Evolutionary conservation across 2,329 filamentous ascomycete species (phyloP), one percentile per base, ranked within the genome.

Genomic region (Phaeosphaeriaceae sp.): DNA sequence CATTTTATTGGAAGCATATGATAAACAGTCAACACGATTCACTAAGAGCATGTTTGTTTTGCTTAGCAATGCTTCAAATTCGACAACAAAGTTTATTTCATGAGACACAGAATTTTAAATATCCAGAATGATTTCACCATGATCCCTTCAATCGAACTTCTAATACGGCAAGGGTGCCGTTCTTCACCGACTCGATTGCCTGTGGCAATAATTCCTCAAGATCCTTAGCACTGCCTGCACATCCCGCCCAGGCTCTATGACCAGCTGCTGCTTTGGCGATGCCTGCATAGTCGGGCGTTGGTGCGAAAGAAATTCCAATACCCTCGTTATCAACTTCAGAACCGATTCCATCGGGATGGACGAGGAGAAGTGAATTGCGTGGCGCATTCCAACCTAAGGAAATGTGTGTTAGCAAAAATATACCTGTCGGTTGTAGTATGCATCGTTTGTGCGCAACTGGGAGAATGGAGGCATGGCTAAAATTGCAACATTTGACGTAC

Each of bases 361-460:
- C 37, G 7, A 40, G 37, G 13, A 40, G 37, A 4, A 40, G 12
- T 3, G 37, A 40, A 9, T 40, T 40, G 11, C 37, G 37, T 26
- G 37, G 37, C 6, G 37, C 37, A 29, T 40, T 40, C 37, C 37
- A 40, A n/a, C 37, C 37, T 40, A 40, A 21, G 7, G 15, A 28
- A 15, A 16, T 23, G 13, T 13, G 12, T 12, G 37, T 40, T 16
- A 40, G 18, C 26, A 5, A 21, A 7, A 26, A 26, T 26, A 8
- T 26, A 3, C 23, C 11, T 26, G 7, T 11, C 23, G 3, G 3
- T 11, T 2, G 23, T 26, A 8, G 3, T 11, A 26, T 8, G 23
- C 23, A 8, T 26, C 23, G 2, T 26, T 9, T 3, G 23, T 3
- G 23, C 13, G 18, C 11, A 26, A 15, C 11, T 36, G 34, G 15